Conservation (phyloP, 768 basidiomycete genomes). For the Leccinum imitatum region DNA sequence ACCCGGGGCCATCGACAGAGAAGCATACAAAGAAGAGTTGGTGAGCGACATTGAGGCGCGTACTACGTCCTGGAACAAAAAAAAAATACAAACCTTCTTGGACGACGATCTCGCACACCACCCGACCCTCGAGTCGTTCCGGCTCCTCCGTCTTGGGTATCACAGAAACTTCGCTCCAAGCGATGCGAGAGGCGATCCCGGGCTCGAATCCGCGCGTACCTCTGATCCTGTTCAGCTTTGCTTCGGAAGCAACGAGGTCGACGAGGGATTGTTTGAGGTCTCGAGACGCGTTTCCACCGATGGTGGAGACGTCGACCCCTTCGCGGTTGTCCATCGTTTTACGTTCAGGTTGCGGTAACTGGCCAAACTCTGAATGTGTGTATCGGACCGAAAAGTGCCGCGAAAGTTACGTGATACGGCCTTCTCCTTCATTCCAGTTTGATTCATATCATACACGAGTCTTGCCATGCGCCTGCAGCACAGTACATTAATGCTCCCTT, state of each 20-base stretch:
- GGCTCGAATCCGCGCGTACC: constrained; percentile 23
- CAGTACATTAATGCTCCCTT: neutral
- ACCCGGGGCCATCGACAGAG: neutral
- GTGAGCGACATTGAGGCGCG: neutral
- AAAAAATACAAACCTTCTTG: too few relatives aligned
- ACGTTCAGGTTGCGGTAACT: neutral
- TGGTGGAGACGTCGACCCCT: constrained; percentile 19
- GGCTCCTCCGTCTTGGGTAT: constrained; percentile 45
- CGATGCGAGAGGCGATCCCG: constrained; percentile 25
- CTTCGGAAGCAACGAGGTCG: constrained; percentile 13
- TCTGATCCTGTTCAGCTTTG: constrained; percentile 8
- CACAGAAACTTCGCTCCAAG: constrained; percentile 43
- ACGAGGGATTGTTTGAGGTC: constrained; percentile 29
- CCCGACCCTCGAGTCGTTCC: constrained; percentile 34
- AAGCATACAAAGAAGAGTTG: neutral
- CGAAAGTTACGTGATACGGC: neutral
- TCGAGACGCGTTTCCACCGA: constrained; percentile 30
- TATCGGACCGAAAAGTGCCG: neutral
- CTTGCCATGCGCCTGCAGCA: neutral
- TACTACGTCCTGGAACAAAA: neutral
- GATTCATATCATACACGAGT: neutral
- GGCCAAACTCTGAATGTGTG: neutral
- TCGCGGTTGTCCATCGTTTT: constrained; percentile 13
- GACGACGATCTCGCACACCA: too few relatives aligned
- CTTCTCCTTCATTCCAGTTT: neutral